Conservation (phyloP, 148 eudicot species). For the Silene uniflora region DNA sequence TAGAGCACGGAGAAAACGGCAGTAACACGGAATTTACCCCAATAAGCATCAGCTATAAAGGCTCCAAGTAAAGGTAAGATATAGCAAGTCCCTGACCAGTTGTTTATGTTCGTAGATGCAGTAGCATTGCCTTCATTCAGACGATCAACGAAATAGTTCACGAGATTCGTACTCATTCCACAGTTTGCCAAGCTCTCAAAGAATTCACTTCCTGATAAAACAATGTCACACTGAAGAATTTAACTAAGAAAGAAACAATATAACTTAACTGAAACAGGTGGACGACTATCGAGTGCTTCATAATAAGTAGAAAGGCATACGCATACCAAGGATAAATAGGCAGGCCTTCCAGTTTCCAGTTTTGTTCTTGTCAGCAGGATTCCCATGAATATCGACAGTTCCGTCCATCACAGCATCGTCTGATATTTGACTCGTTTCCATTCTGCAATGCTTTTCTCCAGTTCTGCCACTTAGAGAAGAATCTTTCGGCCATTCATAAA, state of each 20-base stretch:
- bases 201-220: slow-evolving; percentile 46
- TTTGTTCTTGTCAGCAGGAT: slow-evolving; percentile 44
- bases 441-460: not conserved
- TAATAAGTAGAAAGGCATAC: no score
- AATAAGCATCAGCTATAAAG: slow-evolving; percentile 60
- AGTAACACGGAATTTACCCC: slow-evolving; percentile 64
- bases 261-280: no score
- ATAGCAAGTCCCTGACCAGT: slow-evolving; percentile 76
- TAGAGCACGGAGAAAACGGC: slow-evolving; percentile 52
- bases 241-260: not conserved
- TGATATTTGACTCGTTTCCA: slow-evolving; percentile 5
- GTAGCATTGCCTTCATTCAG: slow-evolving; percentile 37
- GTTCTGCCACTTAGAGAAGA: not conserved
- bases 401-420: slow-evolving; percentile 39
- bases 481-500: not conserved
- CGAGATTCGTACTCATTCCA: slow-evolving; percentile 66
- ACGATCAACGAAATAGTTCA: slow-evolving; percentile 42
- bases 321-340: slow-evolving; percentile 46
- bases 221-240: not conserved
- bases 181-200: slow-evolving; percentile 72
- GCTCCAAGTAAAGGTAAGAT: slow-evolving; percentile 62
- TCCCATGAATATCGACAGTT: slow-evolving; percentile 37
- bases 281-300: no score
- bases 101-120: slow-evolving; percentile 52
- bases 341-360: slow-evolving; percentile 66